A percentile compares a stretch with the other conserved stretches of the same genome.
phyloP scores from a whole-genome alignment of 345 rosid genomes.

The Rhizophora mangle region DNA sequence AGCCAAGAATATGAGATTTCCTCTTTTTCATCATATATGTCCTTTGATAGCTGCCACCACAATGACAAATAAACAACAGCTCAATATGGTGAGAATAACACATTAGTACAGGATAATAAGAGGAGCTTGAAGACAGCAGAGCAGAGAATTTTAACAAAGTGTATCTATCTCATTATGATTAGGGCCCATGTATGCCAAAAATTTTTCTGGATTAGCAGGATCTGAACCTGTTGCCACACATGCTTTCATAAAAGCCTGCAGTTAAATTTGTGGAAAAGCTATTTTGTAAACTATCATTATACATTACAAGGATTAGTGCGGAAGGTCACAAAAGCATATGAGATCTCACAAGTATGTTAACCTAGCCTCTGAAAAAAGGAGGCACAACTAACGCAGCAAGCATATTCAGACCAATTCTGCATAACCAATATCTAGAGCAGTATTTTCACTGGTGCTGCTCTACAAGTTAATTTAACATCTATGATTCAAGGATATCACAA shows the following conservation, averaged over 20 bases:
- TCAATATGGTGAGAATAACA: background rate
- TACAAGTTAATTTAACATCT: too few species aligned
- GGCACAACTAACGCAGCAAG: background rate
- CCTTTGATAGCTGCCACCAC: conserved; percentile 66
- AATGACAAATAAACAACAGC: conserved; percentile 2
- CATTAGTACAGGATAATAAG: background rate
- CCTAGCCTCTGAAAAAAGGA: background rate
- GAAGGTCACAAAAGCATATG: background rate
- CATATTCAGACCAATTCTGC: background rate
- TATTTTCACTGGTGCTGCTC: too few species aligned
- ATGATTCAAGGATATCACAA: too few species aligned
- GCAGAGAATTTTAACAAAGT: conserved; percentile 3
- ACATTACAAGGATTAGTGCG: background rate
- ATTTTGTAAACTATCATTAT: background rate
- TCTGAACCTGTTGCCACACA: conserved; percentile 69
- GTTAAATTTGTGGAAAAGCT: conserved; percentile 4
- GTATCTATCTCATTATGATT: conserved; percentile 66
- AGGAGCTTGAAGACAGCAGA: background rate
- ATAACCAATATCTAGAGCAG: too few species aligned
- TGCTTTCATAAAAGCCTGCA: conserved; percentile 92
- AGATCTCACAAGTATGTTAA: background rate
- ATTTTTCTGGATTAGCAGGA: conserved; percentile 66
- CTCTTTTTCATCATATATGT: conserved; percentile 67
- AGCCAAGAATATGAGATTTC: conserved; percentile 84
- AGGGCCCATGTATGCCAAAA: conserved; percentile 93